Conservation (phyloP, 2,329 filamentous ascomycete species). For the Dactylonectria macrodidyma region DNA sequence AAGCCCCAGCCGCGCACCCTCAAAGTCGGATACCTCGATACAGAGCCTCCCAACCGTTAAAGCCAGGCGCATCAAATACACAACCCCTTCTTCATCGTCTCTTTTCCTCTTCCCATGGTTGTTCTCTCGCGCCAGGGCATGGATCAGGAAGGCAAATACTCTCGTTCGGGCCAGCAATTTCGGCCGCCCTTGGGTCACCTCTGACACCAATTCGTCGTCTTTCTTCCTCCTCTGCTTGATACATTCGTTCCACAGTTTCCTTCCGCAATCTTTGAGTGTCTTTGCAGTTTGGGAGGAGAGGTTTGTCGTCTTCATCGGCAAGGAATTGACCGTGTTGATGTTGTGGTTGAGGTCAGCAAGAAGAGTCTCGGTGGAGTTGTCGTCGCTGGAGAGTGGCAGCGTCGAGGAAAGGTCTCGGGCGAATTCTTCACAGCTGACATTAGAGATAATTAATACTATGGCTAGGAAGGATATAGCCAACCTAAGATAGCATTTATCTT, state of each 20-base stretch:
- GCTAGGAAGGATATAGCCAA: conserved; percentile 2
- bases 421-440: conserved; percentile 45
- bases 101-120: conserved; percentile 43
- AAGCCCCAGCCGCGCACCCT: conserved; percentile 73
- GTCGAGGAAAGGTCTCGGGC: conserved; percentile 45
- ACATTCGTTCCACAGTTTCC: conserved; percentile 77
- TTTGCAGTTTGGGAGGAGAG: conserved; percentile 29
- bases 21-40: conserved; percentile 67
- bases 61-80: conserved; percentile 76
- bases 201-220: conserved; percentile 36
- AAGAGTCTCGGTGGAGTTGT: conserved; percentile 60
- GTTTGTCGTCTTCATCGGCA: conserved; percentile 18
- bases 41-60: conserved; percentile 73
- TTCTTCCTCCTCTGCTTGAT: conserved; percentile 62
- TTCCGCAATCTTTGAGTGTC: conserved; percentile 70
- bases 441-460: background rate
- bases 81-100: conserved; percentile 54
- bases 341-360: conserved; percentile 49
- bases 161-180: conserved; percentile 59
- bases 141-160: conserved; percentile 76
- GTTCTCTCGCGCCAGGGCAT: conserved; percentile 69
- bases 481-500: conserved; percentile 46
- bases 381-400: conserved; percentile 36
- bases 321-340: conserved; percentile 40
- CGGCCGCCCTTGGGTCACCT: conserved; percentile 40